Percentiles rank a stretch among this genome's conserved stretches.
These are phyloP conservation scores for Phytophthora chlamydospora DNA, from an alignment of 352 stramenopile species.

Conservation along the genomic window DNA sequence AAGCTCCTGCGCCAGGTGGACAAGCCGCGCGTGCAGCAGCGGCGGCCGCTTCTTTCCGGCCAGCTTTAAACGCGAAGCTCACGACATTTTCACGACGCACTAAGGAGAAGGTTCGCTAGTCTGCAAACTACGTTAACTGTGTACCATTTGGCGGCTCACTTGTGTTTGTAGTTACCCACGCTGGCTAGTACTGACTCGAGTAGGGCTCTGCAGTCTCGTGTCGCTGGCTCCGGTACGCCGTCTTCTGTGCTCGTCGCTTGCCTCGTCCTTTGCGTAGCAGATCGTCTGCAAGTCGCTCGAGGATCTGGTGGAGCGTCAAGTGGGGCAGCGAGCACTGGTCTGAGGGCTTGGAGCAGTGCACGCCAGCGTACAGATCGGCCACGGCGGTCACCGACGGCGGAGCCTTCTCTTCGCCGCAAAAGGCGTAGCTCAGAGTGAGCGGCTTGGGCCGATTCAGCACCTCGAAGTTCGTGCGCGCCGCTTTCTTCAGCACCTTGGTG, in stretches of 20 bases:
- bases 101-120: too few species aligned
- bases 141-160: too few species aligned
- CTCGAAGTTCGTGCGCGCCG: constrained; percentile 13
- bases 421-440: constrained; percentile 40
- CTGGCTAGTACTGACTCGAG: too few species aligned
- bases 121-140: too few species aligned
- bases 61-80: constrained; percentile 23
- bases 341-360: constrained; percentile 45
- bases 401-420: constrained; percentile 42
- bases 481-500: constrained; percentile 37
- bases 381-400: constrained; percentile 9
- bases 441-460: constrained; percentile 7
- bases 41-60: constrained; percentile 52
- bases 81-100: background rate
- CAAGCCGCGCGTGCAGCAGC: constrained; percentile 70
- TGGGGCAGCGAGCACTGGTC: constrained; percentile 51
- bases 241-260: constrained; percentile 32
- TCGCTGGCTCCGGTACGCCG: constrained; percentile 16
- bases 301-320: constrained; percentile 55
- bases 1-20: constrained; percentile 93
- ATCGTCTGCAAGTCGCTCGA: constrained; percentile 56
- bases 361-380: constrained; percentile 18
- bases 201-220: background rate
- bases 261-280: constrained; percentile 35
- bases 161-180: too few species aligned